phyloP scores from a whole-genome alignment of 2,329 filamentous ascomycete species.

The Diaporthe vexans region DNA sequence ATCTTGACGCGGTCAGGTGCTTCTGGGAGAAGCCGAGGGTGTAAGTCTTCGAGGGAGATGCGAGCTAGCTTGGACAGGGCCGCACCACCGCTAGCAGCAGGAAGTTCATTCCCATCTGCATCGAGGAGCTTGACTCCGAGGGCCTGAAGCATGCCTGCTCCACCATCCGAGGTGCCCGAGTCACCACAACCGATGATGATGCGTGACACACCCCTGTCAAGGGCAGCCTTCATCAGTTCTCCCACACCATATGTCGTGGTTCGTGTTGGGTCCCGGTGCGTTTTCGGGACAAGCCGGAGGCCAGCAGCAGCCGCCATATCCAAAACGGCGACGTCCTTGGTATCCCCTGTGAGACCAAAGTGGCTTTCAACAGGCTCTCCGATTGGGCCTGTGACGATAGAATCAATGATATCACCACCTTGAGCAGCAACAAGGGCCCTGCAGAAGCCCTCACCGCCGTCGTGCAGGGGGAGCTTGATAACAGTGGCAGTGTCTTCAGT shows the following conservation, averaged over 20 bases:
- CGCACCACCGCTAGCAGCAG: constrained; percentile 6
- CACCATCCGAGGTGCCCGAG: constrained; percentile 67
- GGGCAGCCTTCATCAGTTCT: constrained; percentile 54
- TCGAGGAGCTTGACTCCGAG: constrained; percentile 62
- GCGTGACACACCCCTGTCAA: neutral
- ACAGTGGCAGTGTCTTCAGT: constrained; percentile 54
- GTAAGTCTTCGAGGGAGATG: neutral
- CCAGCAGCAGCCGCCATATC: constrained; percentile 69
- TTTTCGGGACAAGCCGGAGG: constrained; percentile 61
- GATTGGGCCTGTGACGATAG: constrained; percentile 60
- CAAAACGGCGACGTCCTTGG: constrained; percentile 58
- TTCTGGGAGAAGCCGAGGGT: constrained; percentile 1
- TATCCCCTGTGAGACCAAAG: constrained; percentile 56
- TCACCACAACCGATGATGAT: constrained; percentile 67
- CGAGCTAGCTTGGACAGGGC: neutral
- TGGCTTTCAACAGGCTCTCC: constrained; percentile 57
- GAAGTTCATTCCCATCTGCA: constrained; percentile 1
- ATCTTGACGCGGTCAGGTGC: constrained; percentile 55
- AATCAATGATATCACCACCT: constrained; percentile 53
- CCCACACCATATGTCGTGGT: constrained; percentile 68
- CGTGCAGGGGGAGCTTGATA: constrained; percentile 64
- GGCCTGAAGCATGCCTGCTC: constrained; percentile 67
- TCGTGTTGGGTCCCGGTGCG: constrained; percentile 58
- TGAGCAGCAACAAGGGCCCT: constrained; percentile 60
- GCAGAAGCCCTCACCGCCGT: constrained; percentile 67